Base-by-base conservation (phyloP, 805 yeast genomes). In the Yarrowia keelungensis region DNA sequence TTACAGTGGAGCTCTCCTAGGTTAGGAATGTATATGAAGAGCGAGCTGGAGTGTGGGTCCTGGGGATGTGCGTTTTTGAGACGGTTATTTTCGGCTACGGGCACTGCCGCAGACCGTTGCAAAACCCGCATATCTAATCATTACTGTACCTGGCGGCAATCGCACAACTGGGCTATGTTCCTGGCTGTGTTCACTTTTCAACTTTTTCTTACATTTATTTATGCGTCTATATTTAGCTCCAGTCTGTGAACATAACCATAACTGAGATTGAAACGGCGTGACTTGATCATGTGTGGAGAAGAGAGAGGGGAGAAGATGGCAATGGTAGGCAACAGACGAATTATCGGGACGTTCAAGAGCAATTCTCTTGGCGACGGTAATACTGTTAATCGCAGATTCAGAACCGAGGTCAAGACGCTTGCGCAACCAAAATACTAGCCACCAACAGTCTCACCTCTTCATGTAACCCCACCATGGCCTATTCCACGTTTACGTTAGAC, bases 401-500 rank as follows among this genome's bases (percentile, higher is more conserved):
- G 32, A 26, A 5, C 32, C 32, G 32, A 26, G 32, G 7, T 26
- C 4, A 5, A 26, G 32, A 9, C 10, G 12, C 10, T 38, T 11
- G 10, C 39, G 39, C 39, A 38, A 38, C 39, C 39, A 3, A 38
- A 38, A 9, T 38, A 3, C 7, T 26, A 26, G 32, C 32, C 32
- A 26, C 32, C 32, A 26, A 5, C 32, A 26, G 32, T 26, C 32
- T 26, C 32, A 26, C 32, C 32, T 26, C 32, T 26, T 15, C 11
- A 47, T 15, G 16, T 15, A 8, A 46, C 41, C 54, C 54, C 54
- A 35, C 54, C 54, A 50, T 47, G 50, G 51, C 11, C 36, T 11
- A 10, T n/a, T 51, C 19, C 56, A 51, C 56, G 56, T 51, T 51
- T 51, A 36, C 56, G 56, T 36, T 51, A 35, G n/a, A 16, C 56